Evolutionary conservation across 768 basidiomycete species (phyloP).

Genomic region (Rubroboletus pulcherrimus): DNA sequence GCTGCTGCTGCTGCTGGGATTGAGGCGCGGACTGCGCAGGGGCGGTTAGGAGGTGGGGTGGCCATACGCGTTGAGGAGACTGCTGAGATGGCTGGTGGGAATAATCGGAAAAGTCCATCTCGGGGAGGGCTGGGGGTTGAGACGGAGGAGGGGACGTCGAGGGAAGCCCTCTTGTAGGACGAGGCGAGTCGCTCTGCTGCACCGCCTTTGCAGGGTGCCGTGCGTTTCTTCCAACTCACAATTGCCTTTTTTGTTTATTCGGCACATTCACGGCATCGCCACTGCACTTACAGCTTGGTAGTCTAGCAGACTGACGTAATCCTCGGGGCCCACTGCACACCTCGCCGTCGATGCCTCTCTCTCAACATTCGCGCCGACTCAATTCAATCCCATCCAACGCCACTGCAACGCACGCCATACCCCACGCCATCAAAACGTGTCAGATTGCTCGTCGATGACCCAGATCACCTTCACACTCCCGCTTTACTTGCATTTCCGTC

Average conservation of each 20-base stretch:
- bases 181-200: slow-evolving; percentile 1
- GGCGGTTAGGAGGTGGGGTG: slow-evolving; percentile 15
- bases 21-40: neutral
- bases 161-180: slow-evolving; percentile 12
- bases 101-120: slow-evolving; percentile 25
- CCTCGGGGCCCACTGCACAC: neutral
- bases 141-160: neutral
- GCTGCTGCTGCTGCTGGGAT: neutral
- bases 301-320: slow-evolving; percentile 9
- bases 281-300: slow-evolving; percentile 16
- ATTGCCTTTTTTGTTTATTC: slow-evolving; percentile 1
- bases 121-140: neutral
- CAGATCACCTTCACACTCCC: neutral
- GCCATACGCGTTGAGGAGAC: slow-evolving; percentile 29
- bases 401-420: slow-evolving; percentile 1
- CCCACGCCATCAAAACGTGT: slow-evolving; percentile 28
- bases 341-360: neutral
- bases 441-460: slow-evolving; percentile 2
- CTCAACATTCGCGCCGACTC: neutral
- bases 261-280: slow-evolving; percentile 7
- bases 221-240: neutral
- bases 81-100: slow-evolving; percentile 36
- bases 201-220: slow-evolving; percentile 13
- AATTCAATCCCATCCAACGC: slow-evolving; percentile 1
- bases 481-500: neutral